Evolutionary conservation across 768 basidiomycete species (phyloP), one percentile per base, ranked within the genome.

Genomic region (Suillus luteus): DNA sequence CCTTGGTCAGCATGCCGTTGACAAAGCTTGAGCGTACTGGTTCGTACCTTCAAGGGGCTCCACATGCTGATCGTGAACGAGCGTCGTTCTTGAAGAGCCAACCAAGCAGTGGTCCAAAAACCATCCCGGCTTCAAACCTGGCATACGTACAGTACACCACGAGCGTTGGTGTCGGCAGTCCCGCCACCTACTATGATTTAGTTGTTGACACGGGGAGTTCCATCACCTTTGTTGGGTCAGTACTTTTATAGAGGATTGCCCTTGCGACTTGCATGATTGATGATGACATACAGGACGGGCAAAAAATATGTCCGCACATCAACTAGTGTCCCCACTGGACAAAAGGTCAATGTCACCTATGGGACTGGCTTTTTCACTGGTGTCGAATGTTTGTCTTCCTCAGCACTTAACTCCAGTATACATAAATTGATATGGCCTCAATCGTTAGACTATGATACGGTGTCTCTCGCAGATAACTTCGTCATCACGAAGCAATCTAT

Each of bases 201-300:
- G 43, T 76, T 7, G 62, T 76, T 15, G 77, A 77, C 61, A 77
- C 77, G 3, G 73, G 76, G 6, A 70, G 70, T 31, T 72, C 76
- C 17, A 76, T 74, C 59, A 77, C 72, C 0, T 76, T 75, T 59
- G 68, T 75, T 37, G 73, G 65, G 67, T 66, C 33, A 66, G 67
- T 54, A 10, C 17, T 15, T 49, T 19, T 59, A n/a, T 59, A 19
- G 27, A 27, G 17, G 14, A n/a, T 55, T 31, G 1, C 8, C 22
- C 22, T 31, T 60, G 19, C 19, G 3, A 43, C 27, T 31, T 31
- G 22, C 10, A 31, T 57, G 55, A 60, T 11, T n/a, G 59, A 46
- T 24, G 54, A 7, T 17, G 22, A 8, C 24, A 55, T 54, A 6
- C 44, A 72, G 76, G 14, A 69, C 70, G n/a, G 69, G 65, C 11